Evolutionary conservation across 2,329 filamentous ascomycete genomes (phyloP).

Genomic region (Aspergillus felis): DNA sequence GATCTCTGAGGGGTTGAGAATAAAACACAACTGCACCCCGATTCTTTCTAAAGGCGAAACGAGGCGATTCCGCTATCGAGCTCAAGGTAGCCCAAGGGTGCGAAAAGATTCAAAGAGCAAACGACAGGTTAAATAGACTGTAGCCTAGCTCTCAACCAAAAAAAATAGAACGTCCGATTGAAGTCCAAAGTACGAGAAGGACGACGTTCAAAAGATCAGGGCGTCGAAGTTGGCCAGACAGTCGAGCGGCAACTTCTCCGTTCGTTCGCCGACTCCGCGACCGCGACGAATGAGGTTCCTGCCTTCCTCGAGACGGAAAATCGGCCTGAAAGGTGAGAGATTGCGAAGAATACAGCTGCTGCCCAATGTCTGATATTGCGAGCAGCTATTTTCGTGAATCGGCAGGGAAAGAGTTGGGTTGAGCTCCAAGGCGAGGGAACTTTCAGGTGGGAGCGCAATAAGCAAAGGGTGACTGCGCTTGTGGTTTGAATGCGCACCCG

Average conservation of each 20-base stretch:
- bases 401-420: neutral
- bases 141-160: neutral
- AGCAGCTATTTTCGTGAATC: neutral
- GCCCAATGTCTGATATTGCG: neutral
- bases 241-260: slow-evolving; percentile 11
- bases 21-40: neutral
- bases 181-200: neutral
- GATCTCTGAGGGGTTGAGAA: neutral
- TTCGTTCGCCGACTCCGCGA: slow-evolving; percentile 18
- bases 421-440: neutral
- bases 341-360: neutral
- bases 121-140: neutral
- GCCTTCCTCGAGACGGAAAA: neutral
- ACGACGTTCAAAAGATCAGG: neutral
- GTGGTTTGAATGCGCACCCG: slow-evolving; percentile 9
- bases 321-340: neutral
- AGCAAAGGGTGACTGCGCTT: slow-evolving; percentile 6
- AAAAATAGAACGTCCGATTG: neutral
- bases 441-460: slow-evolving; percentile 8
- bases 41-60: neutral
- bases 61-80: neutral
- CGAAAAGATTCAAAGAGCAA: neutral
- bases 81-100: neutral
- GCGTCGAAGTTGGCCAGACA: slow-evolving; percentile 5
- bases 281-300: slow-evolving; percentile 7